Evolutionary conservation across 176 grass and related monocot genomes (phyloP).

Genomic region (Oryza punctata): DNA sequence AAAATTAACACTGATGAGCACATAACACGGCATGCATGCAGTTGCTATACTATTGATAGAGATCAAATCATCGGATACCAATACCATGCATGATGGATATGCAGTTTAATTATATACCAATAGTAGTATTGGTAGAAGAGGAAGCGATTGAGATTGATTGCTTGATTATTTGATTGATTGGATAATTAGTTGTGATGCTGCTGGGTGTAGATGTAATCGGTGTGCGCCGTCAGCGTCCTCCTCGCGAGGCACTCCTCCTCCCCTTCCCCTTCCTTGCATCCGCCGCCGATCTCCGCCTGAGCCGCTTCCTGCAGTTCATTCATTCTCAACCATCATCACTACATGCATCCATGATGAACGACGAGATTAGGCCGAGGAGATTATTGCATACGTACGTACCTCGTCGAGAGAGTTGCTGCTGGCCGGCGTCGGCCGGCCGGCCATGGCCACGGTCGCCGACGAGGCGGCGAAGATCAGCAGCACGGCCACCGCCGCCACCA

Average conservation of each 20-base stretch:
- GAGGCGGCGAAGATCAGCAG: slow-evolving; percentile 29
- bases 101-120: no score
- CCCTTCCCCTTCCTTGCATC: slow-evolving; percentile 49
- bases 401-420: not conserved
- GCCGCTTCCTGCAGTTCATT: no score
- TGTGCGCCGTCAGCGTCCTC: slow-evolving; percentile 67
- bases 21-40: no score
- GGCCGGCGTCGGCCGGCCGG: not conserved
- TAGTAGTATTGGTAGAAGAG: no score
- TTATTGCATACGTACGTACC: not conserved
- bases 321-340: not conserved
- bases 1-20: not conserved
- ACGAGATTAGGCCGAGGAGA: no score
- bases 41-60: no score
- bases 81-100: no score
- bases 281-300: not conserved
- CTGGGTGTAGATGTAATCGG: slow-evolving; percentile 91
- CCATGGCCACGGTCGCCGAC: not conserved
- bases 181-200: slow-evolving; percentile 47
- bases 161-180: not conserved
- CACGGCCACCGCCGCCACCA: slow-evolving; percentile 39
- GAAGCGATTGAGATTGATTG: no score
- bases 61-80: no score
- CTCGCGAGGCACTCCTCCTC: slow-evolving; percentile 63
- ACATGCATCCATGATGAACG: no score